Evolutionary conservation across 768 basidiomycete genomes (phyloP), one percentile per base, ranked within the genome.

Genomic region (Albatrellus ellisii): DNA sequence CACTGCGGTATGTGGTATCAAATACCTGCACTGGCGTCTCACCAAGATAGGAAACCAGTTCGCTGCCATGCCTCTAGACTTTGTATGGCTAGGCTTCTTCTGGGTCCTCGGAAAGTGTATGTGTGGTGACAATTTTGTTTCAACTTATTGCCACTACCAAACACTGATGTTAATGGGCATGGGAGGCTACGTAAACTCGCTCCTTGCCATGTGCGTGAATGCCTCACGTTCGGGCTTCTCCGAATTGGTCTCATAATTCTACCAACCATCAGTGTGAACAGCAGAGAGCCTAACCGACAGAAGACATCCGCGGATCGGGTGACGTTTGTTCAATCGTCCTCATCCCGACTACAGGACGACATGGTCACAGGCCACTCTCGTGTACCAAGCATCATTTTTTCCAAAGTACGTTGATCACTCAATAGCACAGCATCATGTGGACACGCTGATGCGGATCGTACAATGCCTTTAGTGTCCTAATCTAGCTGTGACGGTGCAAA

Each of bases 131-230:
- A n/a, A n/a, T n/a, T n/a, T n/a, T n/a, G n/a, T n/a, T n/a, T n/a
- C n/a, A n/a, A n/a, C n/a, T n/a, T n/a, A n/a, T n/a, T n/a, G n/a
- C n/a, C n/a, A n/a, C n/a, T n/a, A n/a, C n/a, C n/a, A n/a, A n/a
- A n/a, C n/a, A n/a, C n/a, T n/a, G n/a, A n/a, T n/a, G n/a, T n/a
- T n/a, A n/a, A n/a, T n/a, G n/a, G n/a, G n/a, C n/a, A n/a, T n/a
- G n/a, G n/a, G n/a, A 72, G 70, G 67, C 47, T 70, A 73, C 46
- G 68, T 72, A 17, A 73, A 72, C 47, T 71, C 69, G 1, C 52
- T 69, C 21, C 55, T 73, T 14, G 69, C 69, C 34, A 62, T 69
- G 70, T 72, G 57, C 56, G 60, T n/a, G n/a, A n/a, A n/a, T n/a
- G n/a, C n/a, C n/a, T n/a, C n/a, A n/a, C n/a, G n/a, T n/a, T n/a